Base-by-base conservation (phyloP, 495 filamentous ascomycete genomes). In the Friedmanniomyces simplex region DNA sequence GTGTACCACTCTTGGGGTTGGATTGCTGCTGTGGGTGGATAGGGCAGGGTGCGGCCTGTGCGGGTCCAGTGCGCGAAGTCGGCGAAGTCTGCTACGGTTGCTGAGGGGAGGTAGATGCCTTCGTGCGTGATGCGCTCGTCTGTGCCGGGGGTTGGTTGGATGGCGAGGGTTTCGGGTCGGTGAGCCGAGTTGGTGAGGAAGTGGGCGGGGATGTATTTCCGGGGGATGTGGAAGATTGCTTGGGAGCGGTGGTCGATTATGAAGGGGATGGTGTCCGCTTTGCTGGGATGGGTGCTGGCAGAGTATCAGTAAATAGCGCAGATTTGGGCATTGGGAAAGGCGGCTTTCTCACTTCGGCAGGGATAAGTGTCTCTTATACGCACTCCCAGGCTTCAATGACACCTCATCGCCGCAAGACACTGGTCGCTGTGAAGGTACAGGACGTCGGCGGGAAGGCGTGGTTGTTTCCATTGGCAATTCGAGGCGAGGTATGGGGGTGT, bases 41-140 rank as follows among this genome's bases (percentile, higher is more conserved):
- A 34, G 8, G 57, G 56, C 1, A 58, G 47, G 24, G 53, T 58
- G 37, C 49, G 56, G 48, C 56, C 49, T 1, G 16, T 52, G 16
- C 22, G 52, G 1, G 48, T 43, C 56, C 56, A 58, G 16, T 52
- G 36, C 1, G 24, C 2, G 56, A 52, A 58, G 25, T 58, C 56
- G 32, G 36, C 11, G 21, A 52, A 53, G 12, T 25, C 47, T 21
- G 56, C 36, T 25, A 25, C 7, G 32, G 13, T 45, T 11, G 46
- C 25, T 2, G 13, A 21, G 20, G 45, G 48, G 10, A 58, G 41
- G n/a, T 32, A 21, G 53, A 47, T 55, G 13, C 21, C 25, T 55
- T 18, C n/a, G 14, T 2, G 2, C 2, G n/a, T 2, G 6, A 13
- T 48, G 7, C 12, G 26, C 10, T 32, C 53, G 14, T 48, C 53